Base-by-base conservation (phyloP, 139 green algal genomes). In the Chlorella sp. region DNA sequence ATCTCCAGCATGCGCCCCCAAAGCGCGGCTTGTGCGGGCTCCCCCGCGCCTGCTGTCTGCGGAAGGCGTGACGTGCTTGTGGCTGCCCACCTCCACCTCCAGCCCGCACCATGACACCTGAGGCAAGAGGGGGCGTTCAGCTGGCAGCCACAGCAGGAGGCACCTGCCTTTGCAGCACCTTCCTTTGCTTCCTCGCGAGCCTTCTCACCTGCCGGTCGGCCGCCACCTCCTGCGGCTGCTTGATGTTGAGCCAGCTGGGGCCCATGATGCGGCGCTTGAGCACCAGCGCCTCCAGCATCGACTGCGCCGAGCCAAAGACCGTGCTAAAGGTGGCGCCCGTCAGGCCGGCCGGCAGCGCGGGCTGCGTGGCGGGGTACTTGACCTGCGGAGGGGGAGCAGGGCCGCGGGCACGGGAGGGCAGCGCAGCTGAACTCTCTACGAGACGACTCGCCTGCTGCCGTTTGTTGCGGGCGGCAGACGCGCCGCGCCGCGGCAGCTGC, bases 191-290 rank as follows among this genome's bases (percentile, higher is more conserved):
- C n/a, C 60, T 19, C 4, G 45, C 19, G 2, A 35, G 15, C 15
- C 2, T 15, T 8, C 69, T 6, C 69, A 81, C 81, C 77, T 88
- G 73, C 29, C 21, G n/a, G 27, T 65, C 45, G 36, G 63, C 27
- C 14, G 74, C 56, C 19, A 94, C 70, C 25, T 77, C 36, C 7
- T 29, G 76, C 1, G 93, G 81, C 33, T 80, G 77, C 29, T 53
- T 55, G 7, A 99, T 46, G 2, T 69, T 50, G 9, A 98, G 60
- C 96, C 96, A 99, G 71, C 74, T 79, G 12, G 96, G 94, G 7
- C 96, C 96, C 90, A 93, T 97, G 53, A 99, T 66, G 51, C 82
- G 79, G 12, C 96, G 85, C 91, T 99, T 99, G 21, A 99, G 64
- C 66, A 95, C 67, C 46, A 99, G 68, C 3, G 87, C 76, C 91